These are phyloP conservation scores for Colletotrichum endophyticum DNA, from an alignment of 2,329 filamentous ascomycete genomes.

Conservation along the genomic window DNA sequence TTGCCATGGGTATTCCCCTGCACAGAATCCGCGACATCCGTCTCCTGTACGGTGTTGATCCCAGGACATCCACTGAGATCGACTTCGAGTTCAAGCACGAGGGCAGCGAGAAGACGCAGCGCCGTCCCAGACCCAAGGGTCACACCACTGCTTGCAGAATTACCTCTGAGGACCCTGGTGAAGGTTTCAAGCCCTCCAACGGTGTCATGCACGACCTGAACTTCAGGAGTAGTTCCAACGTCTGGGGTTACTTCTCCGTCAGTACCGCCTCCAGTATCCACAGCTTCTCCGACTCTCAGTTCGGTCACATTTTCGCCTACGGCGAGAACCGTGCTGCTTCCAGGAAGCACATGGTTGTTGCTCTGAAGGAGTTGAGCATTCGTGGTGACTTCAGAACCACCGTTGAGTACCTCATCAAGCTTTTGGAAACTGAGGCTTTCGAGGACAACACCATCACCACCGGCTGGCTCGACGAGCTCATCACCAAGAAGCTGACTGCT, in stretches of 20 bases:
- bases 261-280: conserved; percentile 96
- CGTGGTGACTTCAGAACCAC: conserved; percentile 99
- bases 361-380: conserved; percentile 98
- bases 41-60: conserved; percentile 93
- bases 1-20: conserved; percentile 97
- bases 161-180: conserved; percentile 97
- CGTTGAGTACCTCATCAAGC: conserved; percentile 98
- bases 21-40: conserved; percentile 97
- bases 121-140: conserved; percentile 90
- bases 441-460: conserved; percentile 99
- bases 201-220: conserved; percentile 99
- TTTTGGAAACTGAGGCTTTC: conserved; percentile 96
- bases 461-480: conserved; percentile 97
- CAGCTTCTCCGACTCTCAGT: conserved; percentile 98
- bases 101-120: conserved; percentile 82
- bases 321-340: conserved; percentile 97
- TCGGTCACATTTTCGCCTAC: conserved; percentile 99
- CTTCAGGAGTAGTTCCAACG: conserved; percentile 97
- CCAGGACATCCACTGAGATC: conserved; percentile 83
- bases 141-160: conserved; percentile 99
- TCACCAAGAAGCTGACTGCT: conserved; percentile 95
- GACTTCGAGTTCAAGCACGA: conserved; percentile 96
- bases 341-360: conserved; percentile 98
- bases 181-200: conserved; percentile 99
- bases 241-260: conserved; percentile 99